phyloP scores from a whole-genome alignment of 2,329 filamentous ascomycete genomes.

The Epichloe sylvatica region DNA sequence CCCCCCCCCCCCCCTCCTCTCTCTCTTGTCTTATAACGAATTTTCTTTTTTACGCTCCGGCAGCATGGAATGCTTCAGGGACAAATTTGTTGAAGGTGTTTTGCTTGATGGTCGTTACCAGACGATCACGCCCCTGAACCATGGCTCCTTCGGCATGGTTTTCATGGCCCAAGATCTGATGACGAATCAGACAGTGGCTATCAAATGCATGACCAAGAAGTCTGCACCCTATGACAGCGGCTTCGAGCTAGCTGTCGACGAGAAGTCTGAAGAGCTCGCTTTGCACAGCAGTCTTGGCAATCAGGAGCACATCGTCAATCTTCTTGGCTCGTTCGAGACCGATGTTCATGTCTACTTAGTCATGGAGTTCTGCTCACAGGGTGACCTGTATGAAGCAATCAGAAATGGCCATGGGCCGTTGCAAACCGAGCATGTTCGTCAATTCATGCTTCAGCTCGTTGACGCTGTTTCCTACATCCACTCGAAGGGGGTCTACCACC shows the following conservation, averaged over 20 bases:
- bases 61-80: constrained; percentile 70
- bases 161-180: constrained; percentile 74
- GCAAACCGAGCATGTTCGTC: constrained; percentile 90
- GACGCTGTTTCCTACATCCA: constrained; percentile 86
- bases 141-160: constrained; percentile 98
- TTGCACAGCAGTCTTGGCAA: constrained; percentile 66
- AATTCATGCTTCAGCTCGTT: constrained; percentile 92
- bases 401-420: constrained; percentile 74
- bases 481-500: constrained; percentile 79
- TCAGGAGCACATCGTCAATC: constrained; percentile 87
- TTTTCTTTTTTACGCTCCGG: neutral
- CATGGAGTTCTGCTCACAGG: constrained; percentile 87
- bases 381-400: constrained; percentile 95
- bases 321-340: constrained; percentile 84
- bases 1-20: constrained; percentile 3
- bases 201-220: constrained; percentile 91
- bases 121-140: constrained; percentile 87
- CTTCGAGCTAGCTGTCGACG: constrained; percentile 59
- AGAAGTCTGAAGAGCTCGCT: constrained; percentile 65
- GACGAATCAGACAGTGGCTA: constrained; percentile 70
- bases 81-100: constrained; percentile 65
- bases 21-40: constrained; percentile 9
- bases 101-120: constrained; percentile 80
- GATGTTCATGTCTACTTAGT: constrained; percentile 82
- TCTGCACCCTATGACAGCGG: constrained; percentile 45